phyloP scores from a whole-genome alignment of 495 filamentous ascomycete genomes.

The Rhypophila decipiens region DNA sequence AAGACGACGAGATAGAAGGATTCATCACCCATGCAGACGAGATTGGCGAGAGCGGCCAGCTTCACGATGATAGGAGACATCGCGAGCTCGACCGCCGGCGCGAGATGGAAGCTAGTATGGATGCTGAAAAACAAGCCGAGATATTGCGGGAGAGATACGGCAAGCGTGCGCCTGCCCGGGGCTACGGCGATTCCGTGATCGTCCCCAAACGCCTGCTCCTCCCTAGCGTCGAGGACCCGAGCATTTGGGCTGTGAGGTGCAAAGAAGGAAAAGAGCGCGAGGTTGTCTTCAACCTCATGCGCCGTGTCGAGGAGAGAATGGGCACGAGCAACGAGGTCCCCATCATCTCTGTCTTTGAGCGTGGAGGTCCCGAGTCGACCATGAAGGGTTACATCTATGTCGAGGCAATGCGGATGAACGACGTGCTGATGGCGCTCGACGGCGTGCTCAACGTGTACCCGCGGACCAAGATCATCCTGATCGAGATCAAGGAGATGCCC shows the following conservation, averaged over 20 bases:
- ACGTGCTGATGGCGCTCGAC: slow-evolving; percentile 74
- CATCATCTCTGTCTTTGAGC: slow-evolving; percentile 85
- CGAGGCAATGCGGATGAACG: slow-evolving; percentile 78
- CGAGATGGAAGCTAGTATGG: slow-evolving; percentile 74
- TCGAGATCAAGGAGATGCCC: slow-evolving; percentile 97
- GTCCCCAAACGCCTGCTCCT: slow-evolving; percentile 85
- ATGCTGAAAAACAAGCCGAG: slow-evolving; percentile 89
- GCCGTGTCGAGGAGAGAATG: slow-evolving; percentile 71
- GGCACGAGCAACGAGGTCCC: slow-evolving; percentile 68
- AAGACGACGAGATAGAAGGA: slow-evolving; percentile 75
- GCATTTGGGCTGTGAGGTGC: slow-evolving; percentile 90
- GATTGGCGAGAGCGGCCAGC: slow-evolving; percentile 70
- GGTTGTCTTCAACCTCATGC: slow-evolving; percentile 76
- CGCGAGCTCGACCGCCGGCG: slow-evolving; percentile 89
- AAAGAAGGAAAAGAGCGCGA: slow-evolving; percentile 94
- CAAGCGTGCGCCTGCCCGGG: slow-evolving; percentile 40
- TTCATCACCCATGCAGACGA: slow-evolving; percentile 90
- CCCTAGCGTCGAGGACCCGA: slow-evolving; percentile 89
- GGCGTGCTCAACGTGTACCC: slow-evolving; percentile 60
- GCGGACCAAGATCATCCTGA: slow-evolving; percentile 39
- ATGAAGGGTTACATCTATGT: slow-evolving; percentile 96
- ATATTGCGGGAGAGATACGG: slow-evolving; percentile 77
- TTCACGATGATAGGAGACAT: slow-evolving; percentile 86
- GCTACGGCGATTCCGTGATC: slow-evolving; percentile 55
- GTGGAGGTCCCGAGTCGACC: slow-evolving; percentile 58